Evolutionary conservation across 768 basidiomycete species (phyloP).

Genomic region (Trametes cubensis): DNA sequence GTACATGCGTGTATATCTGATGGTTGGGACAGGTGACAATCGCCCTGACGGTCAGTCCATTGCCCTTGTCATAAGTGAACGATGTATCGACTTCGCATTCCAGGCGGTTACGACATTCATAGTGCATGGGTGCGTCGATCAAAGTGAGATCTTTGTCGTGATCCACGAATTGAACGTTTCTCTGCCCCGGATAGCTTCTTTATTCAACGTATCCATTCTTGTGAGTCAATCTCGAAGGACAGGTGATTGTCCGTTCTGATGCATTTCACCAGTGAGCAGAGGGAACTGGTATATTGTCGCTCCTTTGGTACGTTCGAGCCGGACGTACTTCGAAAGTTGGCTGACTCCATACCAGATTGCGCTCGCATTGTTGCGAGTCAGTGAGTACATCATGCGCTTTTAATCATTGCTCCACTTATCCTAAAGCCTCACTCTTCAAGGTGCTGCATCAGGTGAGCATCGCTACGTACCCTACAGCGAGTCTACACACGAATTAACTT

Average conservation of each 20-base stretch:
- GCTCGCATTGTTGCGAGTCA: conserved; percentile 18
- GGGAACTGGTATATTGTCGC: conserved; percentile 25
- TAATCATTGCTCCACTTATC: background rate
- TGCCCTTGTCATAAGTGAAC: background rate
- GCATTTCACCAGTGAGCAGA: conserved; percentile 23
- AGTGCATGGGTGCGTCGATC: conserved; percentile 27
- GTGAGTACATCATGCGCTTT: background rate
- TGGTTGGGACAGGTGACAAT: conserved; percentile 10
- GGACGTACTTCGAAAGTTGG: too few relatives aligned
- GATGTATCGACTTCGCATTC: background rate
- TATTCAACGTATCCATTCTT: conserved; percentile 24
- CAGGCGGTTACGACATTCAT: conserved; percentile 33
- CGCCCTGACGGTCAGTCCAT: conserved; percentile 22
- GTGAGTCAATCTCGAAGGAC: conserved; percentile 11
- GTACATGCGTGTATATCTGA: background rate
- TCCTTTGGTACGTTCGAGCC: conserved; percentile 18
- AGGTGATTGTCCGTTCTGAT: too few relatives aligned
- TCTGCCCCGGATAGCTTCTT: conserved; percentile 28
- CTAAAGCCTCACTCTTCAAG: background rate
- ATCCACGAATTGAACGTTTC: too few relatives aligned
- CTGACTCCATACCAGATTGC: background rate
- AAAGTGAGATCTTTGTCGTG: too few relatives aligned
- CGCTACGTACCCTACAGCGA: too few relatives aligned
- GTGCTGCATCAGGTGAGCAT: conserved; percentile 20
- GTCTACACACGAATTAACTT: background rate